Percentiles rank a stretch among this genome's conserved stretches.
phyloP scores from a whole-genome alignment of 371 early-diverging fungal genomes.

The Fennellomyces sp. region DNA sequence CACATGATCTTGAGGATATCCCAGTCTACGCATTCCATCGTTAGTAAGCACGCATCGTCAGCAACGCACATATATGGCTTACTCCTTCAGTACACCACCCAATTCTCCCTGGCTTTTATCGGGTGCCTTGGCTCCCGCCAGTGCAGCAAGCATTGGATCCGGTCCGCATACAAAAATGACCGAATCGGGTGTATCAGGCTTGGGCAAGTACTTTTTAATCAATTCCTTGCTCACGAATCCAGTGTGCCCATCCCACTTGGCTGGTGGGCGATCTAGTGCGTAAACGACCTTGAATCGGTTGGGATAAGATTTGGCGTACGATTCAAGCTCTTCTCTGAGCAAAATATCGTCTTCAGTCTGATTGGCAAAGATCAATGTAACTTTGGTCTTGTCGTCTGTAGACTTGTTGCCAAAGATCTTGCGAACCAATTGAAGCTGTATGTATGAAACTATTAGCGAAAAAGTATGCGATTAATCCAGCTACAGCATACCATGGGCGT shows the following conservation, averaged over 20 bases:
- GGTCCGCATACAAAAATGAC: slow-evolving; percentile 91
- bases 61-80: slow-evolving; percentile 14
- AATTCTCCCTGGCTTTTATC: slow-evolving; percentile 87
- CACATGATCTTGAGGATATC: background rate
- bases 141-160: slow-evolving; percentile 70
- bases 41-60: too few species aligned
- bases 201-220: slow-evolving; percentile 68
- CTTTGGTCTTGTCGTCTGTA: slow-evolving; percentile 74
- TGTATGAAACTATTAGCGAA: background rate
- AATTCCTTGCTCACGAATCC: slow-evolving; percentile 77
- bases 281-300: slow-evolving; percentile 84
- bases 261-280: slow-evolving; percentile 73
- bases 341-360: slow-evolving; percentile 86
- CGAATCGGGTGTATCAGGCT: slow-evolving; percentile 52
- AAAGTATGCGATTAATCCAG: too few species aligned
- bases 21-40: too few species aligned
- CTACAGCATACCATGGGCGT: slow-evolving; percentile 94
- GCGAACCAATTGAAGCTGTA: slow-evolving; percentile 68
- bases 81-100: slow-evolving; percentile 79
- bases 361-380: slow-evolving; percentile 90
- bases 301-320: slow-evolving; percentile 67
- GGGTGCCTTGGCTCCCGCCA: slow-evolving; percentile 86
- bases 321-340: slow-evolving; percentile 79
- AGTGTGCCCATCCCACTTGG: slow-evolving; percentile 65
- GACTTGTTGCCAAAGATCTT: slow-evolving; percentile 69